Evolutionary conservation across 1,284 basidiomycete species (phyloP).

Genomic region (Ceratobasidium sp.): DNA sequence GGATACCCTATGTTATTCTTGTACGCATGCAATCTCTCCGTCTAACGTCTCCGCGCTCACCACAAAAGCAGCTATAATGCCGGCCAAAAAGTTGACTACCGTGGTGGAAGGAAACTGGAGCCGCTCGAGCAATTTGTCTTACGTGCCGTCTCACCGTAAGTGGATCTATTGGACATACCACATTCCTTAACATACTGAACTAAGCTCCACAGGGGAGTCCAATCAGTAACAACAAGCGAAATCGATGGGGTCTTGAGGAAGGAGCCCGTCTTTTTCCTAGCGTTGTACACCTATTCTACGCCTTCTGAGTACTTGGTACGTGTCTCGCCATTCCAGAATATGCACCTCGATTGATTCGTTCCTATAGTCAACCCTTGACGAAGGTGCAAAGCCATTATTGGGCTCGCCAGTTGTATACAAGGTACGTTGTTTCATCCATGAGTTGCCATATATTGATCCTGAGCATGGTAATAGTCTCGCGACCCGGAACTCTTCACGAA

Average conservation of each 20-base stretch:
- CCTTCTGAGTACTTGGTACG: slow-evolving; percentile 53
- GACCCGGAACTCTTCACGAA: slow-evolving; percentile 62
- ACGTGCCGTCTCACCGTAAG: slow-evolving; percentile 72
- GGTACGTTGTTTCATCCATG: slow-evolving; percentile 54
- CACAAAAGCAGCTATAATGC: slow-evolving; percentile 54
- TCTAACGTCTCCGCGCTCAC: slow-evolving; percentile 49
- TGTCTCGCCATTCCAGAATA: too few species aligned
- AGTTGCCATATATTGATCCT: slow-evolving; percentile 48
- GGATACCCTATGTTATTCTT: slow-evolving; percentile 86
- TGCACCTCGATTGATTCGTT: not conserved
- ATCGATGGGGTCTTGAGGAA: slow-evolving; percentile 64
- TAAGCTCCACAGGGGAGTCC: slow-evolving; percentile 57
- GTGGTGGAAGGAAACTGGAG: slow-evolving; percentile 71
- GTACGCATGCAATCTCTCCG: slow-evolving; percentile 57
- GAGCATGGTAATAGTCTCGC: slow-evolving; percentile 50
- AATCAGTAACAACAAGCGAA: slow-evolving; percentile 58
- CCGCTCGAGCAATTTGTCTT: slow-evolving; percentile 76
- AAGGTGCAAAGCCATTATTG: slow-evolving; percentile 68
- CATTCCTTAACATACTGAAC: not conserved
- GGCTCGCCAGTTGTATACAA: slow-evolving; percentile 76
- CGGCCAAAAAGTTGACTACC: slow-evolving; percentile 72
- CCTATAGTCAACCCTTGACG: slow-evolving; percentile 59
- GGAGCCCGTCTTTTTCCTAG: slow-evolving; percentile 76
- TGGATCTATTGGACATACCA: not conserved
- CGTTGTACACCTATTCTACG: slow-evolving; percentile 67